phyloP scores from a whole-genome alignment of 768 basidiomycete species.

The Boletus bicolor region DNA sequence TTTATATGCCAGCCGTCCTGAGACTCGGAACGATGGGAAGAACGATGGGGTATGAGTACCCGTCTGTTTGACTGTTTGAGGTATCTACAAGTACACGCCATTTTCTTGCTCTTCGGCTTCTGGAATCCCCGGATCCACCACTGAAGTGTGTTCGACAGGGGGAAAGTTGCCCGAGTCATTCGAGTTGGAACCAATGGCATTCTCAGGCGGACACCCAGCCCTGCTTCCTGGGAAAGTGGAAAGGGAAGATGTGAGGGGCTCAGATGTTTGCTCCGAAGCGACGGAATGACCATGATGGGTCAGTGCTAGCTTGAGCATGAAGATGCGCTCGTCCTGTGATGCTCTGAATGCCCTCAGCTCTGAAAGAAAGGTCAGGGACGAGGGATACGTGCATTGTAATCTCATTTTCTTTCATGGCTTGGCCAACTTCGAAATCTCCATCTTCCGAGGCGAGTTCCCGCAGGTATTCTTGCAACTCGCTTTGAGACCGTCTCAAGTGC shows the following conservation, averaged over 20 bases:
- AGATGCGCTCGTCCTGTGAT: conserved; percentile 75
- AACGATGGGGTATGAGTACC: not conserved
- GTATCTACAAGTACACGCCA: conserved; percentile 29
- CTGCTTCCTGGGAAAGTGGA: not conserved
- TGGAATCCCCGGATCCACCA: not conserved
- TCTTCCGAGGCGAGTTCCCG: conserved; percentile 32
- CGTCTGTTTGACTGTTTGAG: not conserved
- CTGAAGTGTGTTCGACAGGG: not conserved
- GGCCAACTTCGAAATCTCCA: conserved; percentile 54
- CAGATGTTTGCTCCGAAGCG: conserved; percentile 24
- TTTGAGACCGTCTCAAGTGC: conserved; percentile 63
- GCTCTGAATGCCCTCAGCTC: conserved; percentile 44
- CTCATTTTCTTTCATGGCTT: conserved; percentile 70
- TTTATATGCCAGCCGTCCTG: not conserved
- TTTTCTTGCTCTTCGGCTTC: conserved; percentile 6
- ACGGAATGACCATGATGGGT: conserved; percentile 55
- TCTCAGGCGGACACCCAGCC: not conserved
- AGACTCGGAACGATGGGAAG: not conserved
- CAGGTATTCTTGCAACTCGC: conserved; percentile 48
- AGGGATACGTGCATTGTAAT: conserved; percentile 56
- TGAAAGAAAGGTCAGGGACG: conserved; percentile 20
- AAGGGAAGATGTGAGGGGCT: not conserved
- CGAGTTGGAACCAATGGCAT: conserved; percentile 6
- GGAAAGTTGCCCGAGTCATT: conserved; percentile 13
- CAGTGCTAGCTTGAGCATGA: conserved; percentile 64